Evolutionary conservation across 208 protist genomes (phyloP).

Genomic region (Entamoeba dispar): DNA sequence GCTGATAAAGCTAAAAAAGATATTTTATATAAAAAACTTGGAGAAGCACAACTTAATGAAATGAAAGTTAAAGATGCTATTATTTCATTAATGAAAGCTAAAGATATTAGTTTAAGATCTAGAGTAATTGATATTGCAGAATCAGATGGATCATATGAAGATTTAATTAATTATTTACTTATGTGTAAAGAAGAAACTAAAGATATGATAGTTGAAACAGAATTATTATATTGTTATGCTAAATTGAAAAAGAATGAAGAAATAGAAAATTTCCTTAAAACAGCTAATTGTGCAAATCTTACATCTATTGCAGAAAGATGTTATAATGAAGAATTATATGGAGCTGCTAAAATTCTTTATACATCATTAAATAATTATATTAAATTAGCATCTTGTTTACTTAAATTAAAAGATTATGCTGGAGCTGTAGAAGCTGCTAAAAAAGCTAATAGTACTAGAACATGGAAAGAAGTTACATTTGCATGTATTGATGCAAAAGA

Average conservation of each 20-base stretch:
- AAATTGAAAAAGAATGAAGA: constrained; percentile 68
- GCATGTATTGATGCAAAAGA: constrained; percentile 86
- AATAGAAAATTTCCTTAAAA: constrained; percentile 91
- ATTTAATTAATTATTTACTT: constrained; percentile 85
- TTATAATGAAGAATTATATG: constrained; percentile 77
- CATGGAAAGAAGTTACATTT: constrained; percentile 54
- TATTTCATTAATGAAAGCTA: constrained; percentile 79
- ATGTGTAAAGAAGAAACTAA: constrained; percentile 75
- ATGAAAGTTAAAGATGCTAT: constrained; percentile 73
- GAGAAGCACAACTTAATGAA: constrained; percentile 63
- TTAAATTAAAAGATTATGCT: constrained; percentile 71
- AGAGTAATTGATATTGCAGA: constrained; percentile 57
- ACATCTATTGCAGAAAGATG: constrained; percentile 80
- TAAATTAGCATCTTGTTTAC: constrained; percentile 69
- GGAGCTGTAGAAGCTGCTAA: constrained; percentile 75
- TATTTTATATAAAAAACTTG: constrained; percentile 74
- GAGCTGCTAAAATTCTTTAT: constrained; percentile 89
- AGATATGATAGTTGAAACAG: constrained; percentile 69
- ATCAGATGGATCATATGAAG: constrained; percentile 59
- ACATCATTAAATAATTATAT: constrained; percentile 74
- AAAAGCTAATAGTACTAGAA: constrained; percentile 69
- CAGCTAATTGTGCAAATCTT: constrained; percentile 79
- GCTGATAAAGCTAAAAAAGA: constrained; percentile 64
- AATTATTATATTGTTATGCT: constrained; percentile 81
- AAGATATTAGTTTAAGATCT: background rate